Evolutionary conservation across 352 stramenopile species (phyloP).

Genomic region (Pythium aristosporum): DNA sequence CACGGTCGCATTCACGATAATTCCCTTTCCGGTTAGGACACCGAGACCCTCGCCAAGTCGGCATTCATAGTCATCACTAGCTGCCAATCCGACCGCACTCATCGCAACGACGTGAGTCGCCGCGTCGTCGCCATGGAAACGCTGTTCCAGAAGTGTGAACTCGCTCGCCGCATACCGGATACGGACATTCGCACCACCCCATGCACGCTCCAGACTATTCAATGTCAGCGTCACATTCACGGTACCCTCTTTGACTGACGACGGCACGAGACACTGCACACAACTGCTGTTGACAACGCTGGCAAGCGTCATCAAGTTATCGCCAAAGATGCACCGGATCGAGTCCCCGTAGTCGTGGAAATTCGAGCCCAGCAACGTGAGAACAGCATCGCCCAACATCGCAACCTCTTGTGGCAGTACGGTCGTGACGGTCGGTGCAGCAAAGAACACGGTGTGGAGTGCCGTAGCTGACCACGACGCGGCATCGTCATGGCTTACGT

Average conservation of each 20-base stretch:
- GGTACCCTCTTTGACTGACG: not conserved
- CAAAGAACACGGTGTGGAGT: constrained; percentile 1
- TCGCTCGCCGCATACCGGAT: constrained; percentile 19
- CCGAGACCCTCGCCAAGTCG: constrained; percentile 5
- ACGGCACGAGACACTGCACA: constrained; percentile 23
- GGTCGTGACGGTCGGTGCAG: constrained; percentile 13
- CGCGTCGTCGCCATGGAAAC: not conserved
- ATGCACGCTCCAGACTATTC: constrained; percentile 23
- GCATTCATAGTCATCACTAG: constrained; percentile 20
- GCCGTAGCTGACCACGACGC: constrained; percentile 17
- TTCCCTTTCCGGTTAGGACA: not conserved
- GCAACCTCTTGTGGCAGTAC: constrained; percentile 17
- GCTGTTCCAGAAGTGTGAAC: constrained; percentile 8
- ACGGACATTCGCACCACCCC: not conserved
- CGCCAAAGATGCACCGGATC: constrained; percentile 20
- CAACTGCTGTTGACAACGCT: constrained; percentile 21
- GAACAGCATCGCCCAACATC: constrained; percentile 13
- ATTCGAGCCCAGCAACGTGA: constrained; percentile 27
- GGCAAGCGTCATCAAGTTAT: constrained; percentile 13
- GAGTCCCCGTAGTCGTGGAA: constrained; percentile 6
- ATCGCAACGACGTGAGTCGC: not conserved
- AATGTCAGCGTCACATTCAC: constrained; percentile 17
- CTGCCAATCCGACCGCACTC: constrained; percentile 4
- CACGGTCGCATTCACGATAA: constrained; percentile 1
- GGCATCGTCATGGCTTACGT: constrained; percentile 20